Evolutionary conservation across 2,329 filamentous ascomycete species (phyloP).

Genomic region (Arachnomyces sp.): DNA sequence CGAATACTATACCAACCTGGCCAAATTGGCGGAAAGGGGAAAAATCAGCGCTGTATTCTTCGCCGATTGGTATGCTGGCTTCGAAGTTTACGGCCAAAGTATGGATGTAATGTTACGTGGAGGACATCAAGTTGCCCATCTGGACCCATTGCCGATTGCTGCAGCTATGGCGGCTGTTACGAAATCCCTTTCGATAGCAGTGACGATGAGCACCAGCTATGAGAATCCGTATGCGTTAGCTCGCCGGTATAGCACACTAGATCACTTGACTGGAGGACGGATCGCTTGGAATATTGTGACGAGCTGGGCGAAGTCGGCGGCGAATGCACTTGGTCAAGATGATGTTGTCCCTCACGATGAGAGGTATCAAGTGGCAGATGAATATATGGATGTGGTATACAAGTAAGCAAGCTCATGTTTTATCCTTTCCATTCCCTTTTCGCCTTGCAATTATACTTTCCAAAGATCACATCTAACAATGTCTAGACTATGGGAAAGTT

Average conservation of each 20-base stretch:
- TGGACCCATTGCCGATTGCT: slow-evolving; percentile 18
- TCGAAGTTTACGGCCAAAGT: slow-evolving; percentile 51
- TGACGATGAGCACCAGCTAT: slow-evolving; percentile 57
- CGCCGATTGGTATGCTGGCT: slow-evolving; percentile 58
- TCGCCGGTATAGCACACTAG: slow-evolving; percentile 55
- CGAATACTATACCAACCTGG: slow-evolving; percentile 58
- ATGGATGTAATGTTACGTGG: slow-evolving; percentile 1
- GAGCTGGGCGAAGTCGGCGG: slow-evolving; percentile 54
- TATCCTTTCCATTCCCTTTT: not conserved
- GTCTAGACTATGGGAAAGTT: slow-evolving; percentile 46
- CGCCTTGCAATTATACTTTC: not conserved
- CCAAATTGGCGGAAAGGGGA: slow-evolving; percentile 54
- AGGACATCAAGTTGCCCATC: slow-evolving; percentile 55
- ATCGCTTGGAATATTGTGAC: slow-evolving; percentile 64
- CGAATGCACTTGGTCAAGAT: slow-evolving; percentile 55
- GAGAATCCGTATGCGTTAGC: slow-evolving; percentile 56
- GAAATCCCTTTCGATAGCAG: slow-evolving; percentile 55
- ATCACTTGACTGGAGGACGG: slow-evolving; percentile 55
- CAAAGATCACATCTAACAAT: not conserved
- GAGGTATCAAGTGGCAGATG: slow-evolving; percentile 54
- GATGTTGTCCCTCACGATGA: slow-evolving; percentile 54
- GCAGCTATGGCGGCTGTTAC: slow-evolving; percentile 59
- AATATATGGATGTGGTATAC: slow-evolving; percentile 56
- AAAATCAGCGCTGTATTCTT: slow-evolving; percentile 60
- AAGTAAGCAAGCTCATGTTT: slow-evolving; percentile 43